Evolutionary conservation across 2,329 filamentous ascomycete genomes (phyloP), one percentile per base, ranked within the genome.

Genomic region (Penicillium freii): DNA sequence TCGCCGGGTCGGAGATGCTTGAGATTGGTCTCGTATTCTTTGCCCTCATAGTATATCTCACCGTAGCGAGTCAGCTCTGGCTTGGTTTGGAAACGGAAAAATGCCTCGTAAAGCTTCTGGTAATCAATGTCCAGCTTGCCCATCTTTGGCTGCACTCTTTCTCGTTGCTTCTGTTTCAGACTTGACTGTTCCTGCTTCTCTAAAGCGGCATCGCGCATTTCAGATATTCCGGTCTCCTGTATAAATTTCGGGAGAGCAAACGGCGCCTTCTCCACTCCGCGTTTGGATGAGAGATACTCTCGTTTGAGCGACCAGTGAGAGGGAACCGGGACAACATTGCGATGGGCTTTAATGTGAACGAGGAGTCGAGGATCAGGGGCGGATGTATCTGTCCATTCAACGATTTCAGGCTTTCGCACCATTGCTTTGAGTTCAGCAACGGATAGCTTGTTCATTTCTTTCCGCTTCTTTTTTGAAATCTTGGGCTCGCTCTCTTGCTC

Each of bases 21-120:
- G 62, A 96, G 84, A 72, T 97, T 96, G 0, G 94, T 96, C 76
- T 99, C 94, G 71, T 91, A 94, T 73, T 99, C 94, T 75, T 99
- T 99, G 71, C 94, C 94, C 76, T 99, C 94, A 73, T 97, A 97
- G 76, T 99, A 99, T n/a, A 99, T 92, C 75, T 99, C 94, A 40
- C 94, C 94, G 67, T 96, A 99, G 43, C 92, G 85, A 33, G 94
- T 97, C 62, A 99, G 79, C 66, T 92, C 87, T 0, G 94, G 94
- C 77, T 99, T 99, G 40, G 91, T 96, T 78, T 99, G 94, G 72
- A 96, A 95, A 58, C 92, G 86, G 81, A 99, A 99, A 80, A 99
- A 99, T 4, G 94, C 94, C 72, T 97, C 94, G 77, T 97, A 97
- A 54, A 97, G 86, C 74, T 94, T 97, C 72, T 96, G 91, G 75